These are phyloP conservation scores for Tetrahymena thermophila DNA, from an alignment of 73 alveolate species.

Conservation along the genomic window DNA sequence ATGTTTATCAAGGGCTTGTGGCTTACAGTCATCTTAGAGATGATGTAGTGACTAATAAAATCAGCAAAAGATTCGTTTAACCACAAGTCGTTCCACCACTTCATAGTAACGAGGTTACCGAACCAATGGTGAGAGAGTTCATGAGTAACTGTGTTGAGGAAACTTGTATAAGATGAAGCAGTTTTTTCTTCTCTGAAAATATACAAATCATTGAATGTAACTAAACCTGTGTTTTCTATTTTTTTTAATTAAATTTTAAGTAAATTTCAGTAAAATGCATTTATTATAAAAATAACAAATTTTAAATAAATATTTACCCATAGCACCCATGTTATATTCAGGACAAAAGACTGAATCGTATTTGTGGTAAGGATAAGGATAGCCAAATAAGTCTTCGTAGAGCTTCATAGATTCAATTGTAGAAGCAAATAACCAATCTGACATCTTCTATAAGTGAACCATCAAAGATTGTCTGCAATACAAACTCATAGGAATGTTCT, in stretches of 20 bases:
- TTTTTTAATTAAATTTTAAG: neutral
- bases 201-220: conserved; percentile 67
- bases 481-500: conserved; percentile 42
- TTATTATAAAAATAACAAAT: neutral
- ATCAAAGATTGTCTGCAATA: conserved; percentile 55
- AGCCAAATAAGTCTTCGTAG: conserved; percentile 86
- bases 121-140: conserved; percentile 94
- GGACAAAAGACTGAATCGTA: conserved; percentile 90
- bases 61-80: conserved; percentile 84
- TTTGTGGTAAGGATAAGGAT: conserved; percentile 83
- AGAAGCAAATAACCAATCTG: conserved; percentile 55
- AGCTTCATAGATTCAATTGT: conserved; percentile 84
- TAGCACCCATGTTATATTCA: conserved; percentile 95
- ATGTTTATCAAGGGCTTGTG: conserved; percentile 22
- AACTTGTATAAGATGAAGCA: conserved; percentile 26
- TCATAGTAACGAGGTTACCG: conserved; percentile 89
- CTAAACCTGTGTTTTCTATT: conserved; percentile 77
- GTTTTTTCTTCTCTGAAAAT: conserved; percentile 66
- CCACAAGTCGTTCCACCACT: conserved; percentile 95
- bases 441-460: conserved; percentile 53
- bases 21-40: conserved; percentile 18
- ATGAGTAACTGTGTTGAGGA: conserved; percentile 73
- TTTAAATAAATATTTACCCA: conserved; percentile 46
- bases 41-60: conserved; percentile 34
- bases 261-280: neutral